Base-by-base conservation (phyloP, 148 eudicot species). In the Silene latifolia region DNA sequence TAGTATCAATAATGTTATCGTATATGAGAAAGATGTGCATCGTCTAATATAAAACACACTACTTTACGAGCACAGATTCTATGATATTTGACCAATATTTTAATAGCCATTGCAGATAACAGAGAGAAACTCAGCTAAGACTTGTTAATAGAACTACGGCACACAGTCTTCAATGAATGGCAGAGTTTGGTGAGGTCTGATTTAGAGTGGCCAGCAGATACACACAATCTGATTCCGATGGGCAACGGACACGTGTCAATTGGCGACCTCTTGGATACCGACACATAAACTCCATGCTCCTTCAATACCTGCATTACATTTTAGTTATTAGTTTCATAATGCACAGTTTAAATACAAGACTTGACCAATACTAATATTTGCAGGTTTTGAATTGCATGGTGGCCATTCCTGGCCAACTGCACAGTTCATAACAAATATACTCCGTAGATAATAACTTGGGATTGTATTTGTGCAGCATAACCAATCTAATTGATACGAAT, bases 161-260 rank as follows among this genome's bases (percentile, higher is more conserved):
- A 87, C 80, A 80, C 87, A 64, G 32, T 82, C 76, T 92, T 92
- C 74, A 95, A 65, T 8, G 98, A 81, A 64, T 83, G 80, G 68
- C 83, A 84, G 44, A 86, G 90, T 86, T 83, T 83, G 39, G 42
- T 67, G 72, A 92, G 73, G 85, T 95, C 98, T 63, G 88, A 78
- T 74, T 95, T 84, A 5, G 96, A 84, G 79, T 95, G 98, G 23
- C 82, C 93, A 69, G 97, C 93, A 5, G 98, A 95, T 65, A 92
- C 89, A 60, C 84, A 90, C 69, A 92, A 70, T 83, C 85, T 89
- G 56, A 95, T 83, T 51, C 96, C 97, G 29, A 83, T 77, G 15
- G 97, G 96, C 42, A 95, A 71, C 47, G 76, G 87, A 71, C 97
- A 95, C 72, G 83, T 95, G 81, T 95, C 98, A n/a, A 90, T 84